phyloP scores from a whole-genome alignment of 2,329 filamentous ascomycete species.

The Geosmithia flava region DNA sequence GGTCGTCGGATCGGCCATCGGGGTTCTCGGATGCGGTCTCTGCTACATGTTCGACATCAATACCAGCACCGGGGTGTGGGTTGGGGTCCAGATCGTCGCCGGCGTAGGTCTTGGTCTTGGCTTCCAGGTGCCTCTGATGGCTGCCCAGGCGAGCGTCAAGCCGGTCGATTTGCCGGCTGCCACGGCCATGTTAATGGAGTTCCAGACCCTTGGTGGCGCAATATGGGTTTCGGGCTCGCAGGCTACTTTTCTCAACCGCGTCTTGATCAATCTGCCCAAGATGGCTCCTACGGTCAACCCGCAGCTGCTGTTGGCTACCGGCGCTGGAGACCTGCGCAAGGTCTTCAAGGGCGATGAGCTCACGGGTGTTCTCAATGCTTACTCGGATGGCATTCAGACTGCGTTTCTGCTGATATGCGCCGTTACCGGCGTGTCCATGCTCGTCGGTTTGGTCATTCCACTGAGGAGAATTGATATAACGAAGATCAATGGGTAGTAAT shows the following conservation, averaged over 20 bases:
- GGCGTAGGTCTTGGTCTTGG: slow-evolving; percentile 26
- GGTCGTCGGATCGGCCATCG: slow-evolving; percentile 16
- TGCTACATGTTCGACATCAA: slow-evolving; percentile 10
- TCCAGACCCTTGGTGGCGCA: slow-evolving; percentile 29
- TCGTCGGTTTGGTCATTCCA: background rate
- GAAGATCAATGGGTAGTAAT: too few species aligned
- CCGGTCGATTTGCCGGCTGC: slow-evolving; percentile 1
- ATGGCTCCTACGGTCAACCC: slow-evolving; percentile 17
- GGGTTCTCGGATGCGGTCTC: slow-evolving; percentile 19
- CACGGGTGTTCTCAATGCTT: slow-evolving; percentile 36
- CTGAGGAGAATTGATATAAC: background rate
- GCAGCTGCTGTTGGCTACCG: slow-evolving; percentile 14
- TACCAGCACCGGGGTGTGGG: slow-evolving; percentile 3
- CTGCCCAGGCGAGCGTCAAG: slow-evolving; percentile 19
- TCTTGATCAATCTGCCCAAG: slow-evolving; percentile 13
- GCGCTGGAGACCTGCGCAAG: slow-evolving; percentile 35
- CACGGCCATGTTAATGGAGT: slow-evolving; percentile 9
- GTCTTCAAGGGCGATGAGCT: slow-evolving; percentile 31
- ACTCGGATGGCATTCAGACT: slow-evolving; percentile 43
- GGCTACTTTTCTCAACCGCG: slow-evolving; percentile 21
- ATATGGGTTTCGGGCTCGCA: slow-evolving; percentile 27
- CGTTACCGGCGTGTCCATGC: background rate
- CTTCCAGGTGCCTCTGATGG: slow-evolving; percentile 30
- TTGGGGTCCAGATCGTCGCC: slow-evolving; percentile 16
- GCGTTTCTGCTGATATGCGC: background rate